phyloP scores from a whole-genome alignment of 192 early-diverging fungal species.

The Allomyces javanicus region DNA sequence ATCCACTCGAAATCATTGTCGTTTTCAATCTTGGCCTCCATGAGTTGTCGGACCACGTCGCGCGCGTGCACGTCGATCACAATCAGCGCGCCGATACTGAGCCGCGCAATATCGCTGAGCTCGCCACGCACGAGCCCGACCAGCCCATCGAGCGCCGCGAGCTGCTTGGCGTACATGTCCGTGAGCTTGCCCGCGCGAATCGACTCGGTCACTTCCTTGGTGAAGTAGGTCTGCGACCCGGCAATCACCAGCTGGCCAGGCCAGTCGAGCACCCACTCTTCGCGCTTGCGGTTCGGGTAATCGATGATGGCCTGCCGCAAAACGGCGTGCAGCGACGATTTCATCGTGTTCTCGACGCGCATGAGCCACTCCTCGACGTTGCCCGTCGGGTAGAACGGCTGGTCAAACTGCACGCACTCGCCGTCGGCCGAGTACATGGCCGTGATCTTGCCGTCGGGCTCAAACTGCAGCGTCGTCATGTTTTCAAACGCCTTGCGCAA shows the following conservation, averaged over 20 bases:
- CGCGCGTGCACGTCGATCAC: conserved; percentile 97
- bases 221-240: conserved; percentile 77
- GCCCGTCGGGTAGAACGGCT: conserved; percentile 54
- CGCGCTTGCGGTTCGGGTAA: conserved; percentile 17
- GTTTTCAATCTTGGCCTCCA: conserved; percentile 22
- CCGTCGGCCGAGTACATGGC: conserved; percentile 88
- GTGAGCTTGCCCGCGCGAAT: conserved; percentile 17
- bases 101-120: conserved; percentile 54
- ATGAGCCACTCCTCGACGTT: conserved; percentile 96
- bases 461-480: conserved; percentile 56
- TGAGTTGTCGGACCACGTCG: conserved; percentile 62
- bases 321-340: conserved; percentile 49
- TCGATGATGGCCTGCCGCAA: conserved; percentile 24
- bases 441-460: conserved; percentile 42
- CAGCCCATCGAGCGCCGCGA: conserved; percentile 60
- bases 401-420: conserved; percentile 68
- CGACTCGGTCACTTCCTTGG: conserved; percentile 52
- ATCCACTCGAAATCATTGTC: conserved; percentile 83
- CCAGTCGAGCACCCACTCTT: conserved; percentile 61
- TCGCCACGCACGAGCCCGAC: conserved; percentile 84
- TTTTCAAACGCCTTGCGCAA: conserved; percentile 99
- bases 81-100: conserved; percentile 92
- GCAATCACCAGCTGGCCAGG: conserved; percentile 89
- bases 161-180: conserved; percentile 33
- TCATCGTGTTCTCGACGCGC: conserved; percentile 83